Evolutionary conservation across 768 basidiomycete genomes (phyloP), one percentile per base, ranked within the genome.

Genomic region (Auricularia sp.): DNA sequence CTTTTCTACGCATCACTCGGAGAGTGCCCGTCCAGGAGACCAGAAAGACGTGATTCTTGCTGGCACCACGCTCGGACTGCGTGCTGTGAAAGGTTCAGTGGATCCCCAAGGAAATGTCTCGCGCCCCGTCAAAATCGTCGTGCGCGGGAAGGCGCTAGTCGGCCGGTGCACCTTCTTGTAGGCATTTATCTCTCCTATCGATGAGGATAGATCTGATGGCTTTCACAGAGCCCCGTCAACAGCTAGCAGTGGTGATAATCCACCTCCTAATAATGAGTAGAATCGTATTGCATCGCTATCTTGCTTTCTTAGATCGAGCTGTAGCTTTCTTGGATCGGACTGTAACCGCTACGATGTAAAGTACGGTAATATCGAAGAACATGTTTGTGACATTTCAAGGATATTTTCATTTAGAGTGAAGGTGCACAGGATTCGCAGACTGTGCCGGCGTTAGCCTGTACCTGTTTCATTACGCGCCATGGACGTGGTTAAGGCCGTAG

Each of bases 401-500:
- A 18, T 44, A 44, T 44, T 10, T 10, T 11, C 43, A 18, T 44
- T 44, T 44, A 18, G 16, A 44, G 43, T 44, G 21, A 11, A 51
- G 5, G 11, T 5, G 16, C 29, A 29, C 29, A 2, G 29, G 29
- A 29, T 29, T 18, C 18, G 11, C 21, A 21, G 6, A 51, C 6
- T 18, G 43, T 18, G 21, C 21, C 47, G 47, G 47, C 18, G 14
- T 16, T 51, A 16, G 47, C 47, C 47, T 51, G 47, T 18, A 16
- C 47, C 18, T 51, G 47, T 14, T 1, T 6, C 47, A 16, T 36
- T 3, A 56, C 71, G 70, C 42, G 61, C 56, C 23, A 98, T 98
- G 97, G 95, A 99, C 76, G 87, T 95, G 68, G 82, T 93, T 71
- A 96, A 95, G 76, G 97, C 97, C 7, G 87, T 97, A 35, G 92